Percentiles rank a stretch among this genome's conserved stretches.
phyloP scores from a whole-genome alignment of 2,329 filamentous ascomycete species.

The Penicillium polonicum region DNA sequence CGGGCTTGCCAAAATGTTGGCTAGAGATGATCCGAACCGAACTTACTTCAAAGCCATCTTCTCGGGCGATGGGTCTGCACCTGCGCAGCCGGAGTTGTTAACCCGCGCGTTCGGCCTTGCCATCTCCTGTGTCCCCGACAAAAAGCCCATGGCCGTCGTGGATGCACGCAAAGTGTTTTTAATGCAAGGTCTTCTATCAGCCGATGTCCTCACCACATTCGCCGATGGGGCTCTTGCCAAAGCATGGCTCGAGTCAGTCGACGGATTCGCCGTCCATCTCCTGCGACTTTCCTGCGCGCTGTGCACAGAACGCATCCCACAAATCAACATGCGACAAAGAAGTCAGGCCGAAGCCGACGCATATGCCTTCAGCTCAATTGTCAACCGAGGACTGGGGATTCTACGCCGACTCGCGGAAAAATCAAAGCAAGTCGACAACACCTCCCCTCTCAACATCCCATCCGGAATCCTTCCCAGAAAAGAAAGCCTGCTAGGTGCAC shows the following conservation, averaged over 20 bases:
- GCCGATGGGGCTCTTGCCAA: constrained; percentile 71
- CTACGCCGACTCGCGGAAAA: constrained; percentile 70
- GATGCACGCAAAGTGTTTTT: constrained; percentile 84
- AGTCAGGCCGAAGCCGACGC: constrained; percentile 43
- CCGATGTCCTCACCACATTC: constrained; percentile 80
- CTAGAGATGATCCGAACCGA: constrained; percentile 89
- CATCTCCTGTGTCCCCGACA: constrained; percentile 78
- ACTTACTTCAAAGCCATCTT: constrained; percentile 82
- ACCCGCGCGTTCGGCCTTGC: constrained; percentile 85
- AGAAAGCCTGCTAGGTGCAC: constrained; percentile 65
- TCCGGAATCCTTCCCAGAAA: constrained; percentile 63
- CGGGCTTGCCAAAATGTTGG: constrained; percentile 84
- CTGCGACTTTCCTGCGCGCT: constrained; percentile 73
- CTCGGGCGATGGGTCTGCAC: constrained; percentile 63
- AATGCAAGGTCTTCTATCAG: constrained; percentile 87
- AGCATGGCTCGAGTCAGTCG: constrained; percentile 77
- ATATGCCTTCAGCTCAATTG: constrained; percentile 54
- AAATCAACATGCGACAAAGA: constrained; percentile 36
- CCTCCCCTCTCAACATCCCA: constrained; percentile 53
- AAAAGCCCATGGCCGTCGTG: constrained; percentile 64
- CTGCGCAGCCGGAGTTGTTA: constrained; percentile 72
- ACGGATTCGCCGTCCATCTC: constrained; percentile 79
- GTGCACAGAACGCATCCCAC: constrained; percentile 59
- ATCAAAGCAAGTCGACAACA: constrained; percentile 55
- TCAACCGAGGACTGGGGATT: constrained; percentile 65